phyloP scores from a whole-genome alignment of 2,329 filamentous ascomycete species.

The Colletotrichum musae region DNA sequence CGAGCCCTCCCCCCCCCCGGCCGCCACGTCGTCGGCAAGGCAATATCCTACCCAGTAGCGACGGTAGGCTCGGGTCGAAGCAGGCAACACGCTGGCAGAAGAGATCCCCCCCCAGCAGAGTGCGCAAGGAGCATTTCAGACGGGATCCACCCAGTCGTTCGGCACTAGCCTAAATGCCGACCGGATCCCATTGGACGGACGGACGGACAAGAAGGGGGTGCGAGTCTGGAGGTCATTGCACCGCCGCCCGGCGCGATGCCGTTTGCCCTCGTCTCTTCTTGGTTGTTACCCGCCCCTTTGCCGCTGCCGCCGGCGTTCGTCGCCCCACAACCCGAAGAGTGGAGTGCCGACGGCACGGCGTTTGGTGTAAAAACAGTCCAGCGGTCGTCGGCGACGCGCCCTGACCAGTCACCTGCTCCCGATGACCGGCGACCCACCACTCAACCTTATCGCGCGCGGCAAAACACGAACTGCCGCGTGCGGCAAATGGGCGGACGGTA shows the following conservation, averaged over 20 bases:
- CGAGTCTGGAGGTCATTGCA: background rate
- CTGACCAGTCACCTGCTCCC: no score
- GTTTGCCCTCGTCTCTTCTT: background rate
- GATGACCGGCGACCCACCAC: no score
- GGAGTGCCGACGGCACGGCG: slow-evolving; percentile 4
- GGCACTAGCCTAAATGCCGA: slow-evolving; percentile 2
- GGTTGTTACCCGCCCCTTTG: background rate
- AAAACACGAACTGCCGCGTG: no score
- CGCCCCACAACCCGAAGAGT: background rate
- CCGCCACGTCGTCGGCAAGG: background rate
- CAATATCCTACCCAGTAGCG: no score
- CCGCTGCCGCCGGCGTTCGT: slow-evolving; percentile 1
- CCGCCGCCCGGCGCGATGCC: slow-evolving; percentile 26
- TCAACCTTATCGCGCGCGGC: no score
- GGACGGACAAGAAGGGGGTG: background rate
- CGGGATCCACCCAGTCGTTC: slow-evolving; percentile 3
- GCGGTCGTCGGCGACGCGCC: no score
- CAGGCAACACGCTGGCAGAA: background rate
- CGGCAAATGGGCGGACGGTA: no score
- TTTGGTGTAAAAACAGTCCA: background rate
- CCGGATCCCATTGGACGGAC: slow-evolving; percentile 4
- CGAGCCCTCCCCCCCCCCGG: background rate
- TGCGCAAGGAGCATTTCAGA: background rate
- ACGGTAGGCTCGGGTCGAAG: background rate
- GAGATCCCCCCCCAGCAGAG: slow-evolving; percentile 1